A percentile compares a stretch with the other conserved stretches of the same genome.
phyloP scores from a whole-genome alignment of 1,284 basidiomycete species.

The Schizophyllum amplum region DNA sequence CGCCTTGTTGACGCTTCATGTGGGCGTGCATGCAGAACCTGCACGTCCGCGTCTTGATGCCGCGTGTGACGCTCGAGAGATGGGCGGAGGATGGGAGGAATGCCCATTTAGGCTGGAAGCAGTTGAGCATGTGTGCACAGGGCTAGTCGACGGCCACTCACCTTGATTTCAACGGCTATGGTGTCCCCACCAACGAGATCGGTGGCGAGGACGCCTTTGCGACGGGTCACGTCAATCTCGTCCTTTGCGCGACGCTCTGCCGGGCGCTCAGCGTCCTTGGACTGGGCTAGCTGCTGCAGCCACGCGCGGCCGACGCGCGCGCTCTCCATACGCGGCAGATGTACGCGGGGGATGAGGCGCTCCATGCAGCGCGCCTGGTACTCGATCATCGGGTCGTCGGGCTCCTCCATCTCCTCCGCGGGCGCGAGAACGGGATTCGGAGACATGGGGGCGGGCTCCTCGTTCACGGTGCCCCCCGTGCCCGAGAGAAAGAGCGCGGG shows the following conservation, averaged over 20 bases:
- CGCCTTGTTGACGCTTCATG: conserved; percentile 34
- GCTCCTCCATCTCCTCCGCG: conserved; percentile 27
- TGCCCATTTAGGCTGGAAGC: conserved; percentile 84
- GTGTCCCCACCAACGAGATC: conserved; percentile 59
- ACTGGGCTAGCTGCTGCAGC: conserved; percentile 44
- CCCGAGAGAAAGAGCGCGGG: conserved; percentile 9
- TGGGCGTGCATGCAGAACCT: conserved; percentile 86
- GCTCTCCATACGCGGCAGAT: conserved; percentile 48
- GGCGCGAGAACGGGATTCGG: conserved; percentile 2
- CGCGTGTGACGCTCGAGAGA: conserved; percentile 47
- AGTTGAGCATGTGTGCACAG: background rate
- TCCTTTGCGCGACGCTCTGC: conserved; percentile 43
- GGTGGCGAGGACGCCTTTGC: conserved; percentile 61
- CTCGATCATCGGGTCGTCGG: conserved; percentile 50
- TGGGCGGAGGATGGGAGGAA: conserved; percentile 65
- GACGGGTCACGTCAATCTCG: conserved; percentile 46
- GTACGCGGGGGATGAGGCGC: conserved; percentile 46
- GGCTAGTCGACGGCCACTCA: conserved; percentile 21
- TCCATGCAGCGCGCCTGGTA: conserved; percentile 57
- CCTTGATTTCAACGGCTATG: conserved; percentile 85
- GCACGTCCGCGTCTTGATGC: conserved; percentile 65
- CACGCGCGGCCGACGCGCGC: conserved; percentile 52
- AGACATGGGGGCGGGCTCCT: background rate
- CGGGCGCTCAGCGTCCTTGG: conserved; percentile 47
- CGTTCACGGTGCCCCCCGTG: background rate